These are phyloP conservation scores for Penicillium silybi DNA, from an alignment of 495 filamentous ascomycete genomes.

Conservation along the genomic window DNA sequence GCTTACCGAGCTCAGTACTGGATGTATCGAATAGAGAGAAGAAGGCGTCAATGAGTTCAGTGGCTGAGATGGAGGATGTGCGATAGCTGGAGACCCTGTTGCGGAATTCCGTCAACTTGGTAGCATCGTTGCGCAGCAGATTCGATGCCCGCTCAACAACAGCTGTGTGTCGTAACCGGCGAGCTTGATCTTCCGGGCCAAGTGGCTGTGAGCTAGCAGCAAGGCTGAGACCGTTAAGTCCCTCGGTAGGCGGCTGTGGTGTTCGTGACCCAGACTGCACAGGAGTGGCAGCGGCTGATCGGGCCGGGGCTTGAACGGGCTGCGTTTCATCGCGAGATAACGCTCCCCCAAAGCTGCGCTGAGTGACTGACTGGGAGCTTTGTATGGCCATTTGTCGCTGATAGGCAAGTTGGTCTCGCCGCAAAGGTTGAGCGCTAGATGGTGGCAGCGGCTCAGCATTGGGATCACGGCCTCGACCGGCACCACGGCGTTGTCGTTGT, in stretches of 20 bases:
- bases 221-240: conserved; percentile 38
- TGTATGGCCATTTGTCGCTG: conserved; percentile 91
- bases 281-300: conserved; percentile 37
- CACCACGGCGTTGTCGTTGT: conserved; percentile 53
- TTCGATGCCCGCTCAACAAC: conserved; percentile 82
- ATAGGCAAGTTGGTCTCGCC: conserved; percentile 85
- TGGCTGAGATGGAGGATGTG: conserved; percentile 59
- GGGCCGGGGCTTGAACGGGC: conserved; percentile 39
- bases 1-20: conserved; percentile 74
- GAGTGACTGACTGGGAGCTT: conserved; percentile 72
- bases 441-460: conserved; percentile 75
- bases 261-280: conserved; percentile 37
- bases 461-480: conserved; percentile 66
- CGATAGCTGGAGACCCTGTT: conserved; percentile 71
- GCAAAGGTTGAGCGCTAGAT: conserved; percentile 77
- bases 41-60: conserved; percentile 76
- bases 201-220: conserved; percentile 32
- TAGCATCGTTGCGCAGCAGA: conserved; percentile 67
- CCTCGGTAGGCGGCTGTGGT: conserved; percentile 37
- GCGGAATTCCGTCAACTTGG: conserved; percentile 75
- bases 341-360: conserved; percentile 77
- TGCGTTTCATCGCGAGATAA: conserved; percentile 56
- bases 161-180: conserved; percentile 63
- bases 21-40: conserved; percentile 78
- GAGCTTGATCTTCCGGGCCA: conserved; percentile 74